These are phyloP conservation scores for Plasmodium vivax DNA, from an alignment of 169 alveolate genomes.

Conservation along the genomic window DNA sequence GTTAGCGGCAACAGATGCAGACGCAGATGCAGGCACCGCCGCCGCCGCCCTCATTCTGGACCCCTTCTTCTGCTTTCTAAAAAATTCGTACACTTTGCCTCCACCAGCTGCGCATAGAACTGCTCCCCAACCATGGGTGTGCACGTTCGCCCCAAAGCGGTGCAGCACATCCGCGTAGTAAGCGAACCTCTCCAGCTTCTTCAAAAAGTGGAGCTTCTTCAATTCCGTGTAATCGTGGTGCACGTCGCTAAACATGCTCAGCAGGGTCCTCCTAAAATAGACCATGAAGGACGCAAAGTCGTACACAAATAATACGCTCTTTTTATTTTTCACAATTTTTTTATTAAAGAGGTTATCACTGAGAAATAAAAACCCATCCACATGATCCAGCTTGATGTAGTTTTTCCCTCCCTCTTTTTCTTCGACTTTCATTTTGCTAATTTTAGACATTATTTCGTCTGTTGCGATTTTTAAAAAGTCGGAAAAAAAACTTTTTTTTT, in stretches of 20 bases:
- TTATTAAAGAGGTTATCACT: constrained; percentile 42
- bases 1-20: not conserved
- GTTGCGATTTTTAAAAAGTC: constrained; percentile 68
- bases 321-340: constrained; percentile 53
- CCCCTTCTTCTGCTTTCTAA: not conserved
- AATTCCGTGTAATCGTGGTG: constrained; percentile 51
- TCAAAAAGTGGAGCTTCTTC: constrained; percentile 22
- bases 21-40: not conserved
- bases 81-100: constrained; percentile 14
- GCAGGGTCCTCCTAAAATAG: constrained; percentile 20
- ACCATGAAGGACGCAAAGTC: constrained; percentile 30
- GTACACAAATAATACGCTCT: constrained; percentile 2
- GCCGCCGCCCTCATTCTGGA: not conserved
- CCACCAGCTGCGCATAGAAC: not conserved
- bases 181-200: constrained; percentile 7
- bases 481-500: constrained; percentile 32
- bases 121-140: not conserved
- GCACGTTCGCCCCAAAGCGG: not conserved
- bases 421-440: constrained; percentile 63
- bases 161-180: constrained; percentile 13
- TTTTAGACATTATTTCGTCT: constrained; percentile 60
- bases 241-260: constrained; percentile 28
- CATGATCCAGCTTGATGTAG: constrained; percentile 17
- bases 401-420: constrained; percentile 36
- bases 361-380: constrained; percentile 62